Evolutionary conservation across 208 protist species (phyloP).

Genomic region (Lotmaria passim): DNA sequence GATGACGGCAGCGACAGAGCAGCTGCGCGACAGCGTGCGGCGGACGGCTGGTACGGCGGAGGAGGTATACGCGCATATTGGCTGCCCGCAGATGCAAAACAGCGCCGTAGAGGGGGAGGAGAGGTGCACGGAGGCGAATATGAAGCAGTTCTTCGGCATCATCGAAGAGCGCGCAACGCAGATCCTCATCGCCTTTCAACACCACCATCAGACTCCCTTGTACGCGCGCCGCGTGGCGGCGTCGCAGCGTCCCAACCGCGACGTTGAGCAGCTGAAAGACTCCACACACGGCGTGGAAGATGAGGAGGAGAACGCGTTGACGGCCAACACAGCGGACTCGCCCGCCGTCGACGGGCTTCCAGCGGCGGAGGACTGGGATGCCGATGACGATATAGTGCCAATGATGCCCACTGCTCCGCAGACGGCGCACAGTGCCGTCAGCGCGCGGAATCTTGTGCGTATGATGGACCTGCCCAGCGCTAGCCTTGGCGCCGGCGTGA

Average conservation of each 20-base stretch:
- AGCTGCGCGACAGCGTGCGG: slow-evolving; percentile 67
- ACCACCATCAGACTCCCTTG: slow-evolving; percentile 32
- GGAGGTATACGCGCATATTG: slow-evolving; percentile 77
- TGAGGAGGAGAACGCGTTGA: slow-evolving; percentile 37
- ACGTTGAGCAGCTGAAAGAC: slow-evolving; percentile 18
- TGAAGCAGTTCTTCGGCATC: slow-evolving; percentile 86
- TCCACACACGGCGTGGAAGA: slow-evolving; percentile 13
- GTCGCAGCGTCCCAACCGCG: slow-evolving; percentile 10
- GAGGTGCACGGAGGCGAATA: slow-evolving; percentile 86
- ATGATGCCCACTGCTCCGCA: slow-evolving; percentile 52
- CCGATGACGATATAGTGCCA: slow-evolving; percentile 35
- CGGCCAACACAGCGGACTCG: slow-evolving; percentile 32
- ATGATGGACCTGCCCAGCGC: slow-evolving; percentile 78
- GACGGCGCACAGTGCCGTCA: slow-evolving; percentile 56
- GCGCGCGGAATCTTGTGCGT: slow-evolving; percentile 65
- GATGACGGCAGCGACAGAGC: slow-evolving; percentile 49
- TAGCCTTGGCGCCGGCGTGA: slow-evolving; percentile 46
- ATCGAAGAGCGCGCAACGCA: slow-evolving; percentile 90
- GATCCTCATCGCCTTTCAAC: slow-evolving; percentile 78
- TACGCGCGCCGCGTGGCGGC: slow-evolving; percentile 13
- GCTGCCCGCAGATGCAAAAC: slow-evolving; percentile 50
- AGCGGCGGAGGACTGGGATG: slow-evolving; percentile 33
- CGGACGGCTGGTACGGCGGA: slow-evolving; percentile 74
- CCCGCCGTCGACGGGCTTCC: slow-evolving; percentile 29
- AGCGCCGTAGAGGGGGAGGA: slow-evolving; percentile 29